phyloP scores from a whole-genome alignment of 169 alveolate genomes.

The Cryptosporidium andersoni region DNA sequence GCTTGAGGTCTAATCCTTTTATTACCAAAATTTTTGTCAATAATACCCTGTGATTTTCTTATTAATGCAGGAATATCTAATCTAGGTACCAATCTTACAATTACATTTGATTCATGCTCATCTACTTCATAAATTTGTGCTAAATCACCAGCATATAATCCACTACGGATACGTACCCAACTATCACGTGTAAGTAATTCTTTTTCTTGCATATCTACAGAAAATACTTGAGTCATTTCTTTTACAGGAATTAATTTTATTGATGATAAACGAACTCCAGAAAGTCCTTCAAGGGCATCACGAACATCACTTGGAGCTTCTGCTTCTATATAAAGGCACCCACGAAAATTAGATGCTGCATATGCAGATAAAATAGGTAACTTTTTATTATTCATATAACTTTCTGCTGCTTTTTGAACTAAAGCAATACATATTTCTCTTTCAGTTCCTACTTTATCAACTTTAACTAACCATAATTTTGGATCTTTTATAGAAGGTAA shows the following conservation, averaged over 20 bases:
- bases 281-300: conserved; percentile 81
- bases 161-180: conserved; percentile 83
- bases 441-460: conserved; percentile 77
- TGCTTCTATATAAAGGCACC: conserved; percentile 83
- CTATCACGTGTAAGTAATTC: conserved; percentile 81
- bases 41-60: conserved; percentile 25
- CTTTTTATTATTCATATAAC: conserved; percentile 75
- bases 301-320: conserved; percentile 80
- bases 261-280: conserved; percentile 78
- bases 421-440: conserved; percentile 81
- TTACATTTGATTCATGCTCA: conserved; percentile 80
- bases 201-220: conserved; percentile 79
- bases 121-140: conserved; percentile 86
- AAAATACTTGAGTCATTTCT: conserved; percentile 82
- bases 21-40: conserved; percentile 11
- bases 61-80: conserved; percentile 71
- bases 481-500: conserved; percentile 82
- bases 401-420: conserved; percentile 79
- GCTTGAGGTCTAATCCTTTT: conserved; percentile 74
- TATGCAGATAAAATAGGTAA: conserved; percentile 82
- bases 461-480: conserved; percentile 83
- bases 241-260: conserved; percentile 83
- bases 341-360: conserved; percentile 82
- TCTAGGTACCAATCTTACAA: conserved; percentile 83
- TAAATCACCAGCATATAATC: conserved; percentile 82